Base-by-base conservation (phyloP, 371 early-diverging fungal species). In the Rhizopus sp. region DNA sequence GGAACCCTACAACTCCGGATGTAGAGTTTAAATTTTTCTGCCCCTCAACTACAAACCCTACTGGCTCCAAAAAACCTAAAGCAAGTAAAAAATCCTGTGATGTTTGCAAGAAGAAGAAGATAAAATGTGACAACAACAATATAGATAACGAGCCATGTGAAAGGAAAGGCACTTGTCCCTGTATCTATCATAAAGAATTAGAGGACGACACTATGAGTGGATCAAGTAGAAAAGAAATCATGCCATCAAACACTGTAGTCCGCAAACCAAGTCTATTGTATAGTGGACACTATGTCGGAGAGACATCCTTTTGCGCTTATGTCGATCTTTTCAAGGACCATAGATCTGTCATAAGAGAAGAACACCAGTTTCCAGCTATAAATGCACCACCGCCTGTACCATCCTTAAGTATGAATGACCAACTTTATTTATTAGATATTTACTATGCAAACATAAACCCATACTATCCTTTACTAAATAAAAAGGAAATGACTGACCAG, bases 391-490 rank as follows among this genome's bases (percentile, higher is more conserved):
- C 39, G 17, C 41, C 30, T 53, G 39, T 47, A 10, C 52, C 63
- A 12, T n/a, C 0, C 5, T 53, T 72, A 12, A 41, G 60, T n/a
- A 17, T 35, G 7, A 23, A 57, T 4, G 68, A 71, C 10, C 70
- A 73, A 44, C 32, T 35, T 23, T 61, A 68, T 39, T 66, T 86
- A 9, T 74, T 87, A 12, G 70, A 79, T 13, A 57, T 78, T 4
- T 85, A 82, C 60, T 85, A 80, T 58, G 53, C 65, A 13, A 76
- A 82, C 62, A 50, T 79, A 12, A 79, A 84, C 50, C 75, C 82
- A 4, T 78, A 70, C 38, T 75, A 75, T 16, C 85, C 87, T 3
- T 62, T 85, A 41, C 50, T 87, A 34, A 67, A 73, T 47, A 70
- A 74, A 37, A 35, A 40, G 7, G 55, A 64, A 1, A 67, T 87